Evolutionary conservation across 106 monocot genomes (phyloP).

Genomic region (Iris macrosiphon): DNA sequence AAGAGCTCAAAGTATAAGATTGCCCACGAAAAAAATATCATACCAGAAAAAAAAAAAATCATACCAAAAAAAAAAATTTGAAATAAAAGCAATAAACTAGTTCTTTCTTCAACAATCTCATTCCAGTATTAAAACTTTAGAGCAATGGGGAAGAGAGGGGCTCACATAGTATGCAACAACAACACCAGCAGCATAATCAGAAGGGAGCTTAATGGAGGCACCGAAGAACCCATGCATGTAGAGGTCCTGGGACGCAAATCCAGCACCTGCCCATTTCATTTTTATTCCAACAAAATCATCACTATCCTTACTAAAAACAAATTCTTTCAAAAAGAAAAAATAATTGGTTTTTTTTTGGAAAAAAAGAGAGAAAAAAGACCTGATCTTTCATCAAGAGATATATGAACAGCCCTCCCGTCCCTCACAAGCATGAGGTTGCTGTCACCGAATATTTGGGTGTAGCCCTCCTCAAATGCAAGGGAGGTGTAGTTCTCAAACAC

Average conservation of each 20-base stretch:
- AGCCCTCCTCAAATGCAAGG: conserved; percentile 54
- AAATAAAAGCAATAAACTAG: too few relatives aligned
- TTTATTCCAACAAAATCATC: too few relatives aligned
- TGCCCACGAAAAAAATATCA: too few relatives aligned
- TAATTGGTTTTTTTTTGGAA: too few relatives aligned
- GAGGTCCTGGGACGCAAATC: conserved; percentile 75
- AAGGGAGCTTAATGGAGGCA: conserved; percentile 85
- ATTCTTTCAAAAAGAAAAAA: too few relatives aligned
- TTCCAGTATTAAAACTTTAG: too few relatives aligned
- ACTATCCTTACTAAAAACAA: too few relatives aligned
- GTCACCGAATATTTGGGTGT: conserved; percentile 58
- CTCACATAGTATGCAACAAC: conserved; percentile 91
- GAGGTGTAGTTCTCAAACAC: conserved; percentile 6
- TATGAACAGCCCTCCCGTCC: conserved; percentile 38
- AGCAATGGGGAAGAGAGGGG: too few relatives aligned
- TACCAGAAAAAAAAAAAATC: too few relatives aligned
- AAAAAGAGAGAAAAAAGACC: conserved; percentile 22
- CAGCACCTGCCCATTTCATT: conserved; percentile 45
- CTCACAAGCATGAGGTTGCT: conserved; percentile 35
- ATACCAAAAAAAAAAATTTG: too few relatives aligned
- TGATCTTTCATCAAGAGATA: conserved; percentile 49
- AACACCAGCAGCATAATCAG: conserved; percentile 81
- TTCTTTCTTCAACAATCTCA: too few relatives aligned
- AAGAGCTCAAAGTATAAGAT: too few relatives aligned
- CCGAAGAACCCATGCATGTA: conserved; percentile 79